Evolutionary conservation across 352 stramenopile genomes (phyloP), one percentile per base, ranked within the genome.

Genomic region (Phytophthora pisi): DNA sequence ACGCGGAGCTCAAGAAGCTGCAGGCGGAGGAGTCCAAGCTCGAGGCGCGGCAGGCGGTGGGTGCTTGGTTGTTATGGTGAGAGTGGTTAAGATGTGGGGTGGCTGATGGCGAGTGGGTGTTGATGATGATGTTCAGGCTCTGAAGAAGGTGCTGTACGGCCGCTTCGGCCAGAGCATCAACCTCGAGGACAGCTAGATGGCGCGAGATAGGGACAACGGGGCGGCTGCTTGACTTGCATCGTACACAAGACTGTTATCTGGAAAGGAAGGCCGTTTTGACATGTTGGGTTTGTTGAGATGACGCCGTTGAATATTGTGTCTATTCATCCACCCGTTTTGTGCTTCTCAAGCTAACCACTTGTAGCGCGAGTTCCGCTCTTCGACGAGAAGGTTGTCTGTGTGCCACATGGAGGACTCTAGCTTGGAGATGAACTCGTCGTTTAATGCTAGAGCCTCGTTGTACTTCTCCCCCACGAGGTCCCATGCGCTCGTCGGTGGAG

Each of bases 151-250:
- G 52, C 81, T 99, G 49, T 99, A 99, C 84, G 84, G 82, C 38
- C 85, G 97, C 69, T 99, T 99, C 74, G 97, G 97, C 45, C 91
- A 96, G 61, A 98, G 86, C 63, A 99, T 99, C 64, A 98, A 99
- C 79, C 78, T 99, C 36, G 97, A 99, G 84, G 96, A 95, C 67
- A 96, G 89, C 73, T 96, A 89, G 60, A 64, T 28, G 10, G 24
- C 13, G 34, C 45, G 60, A 43, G 31, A 45, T 1, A 65, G 15
- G 49, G 6, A 15, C 16, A 40, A 31, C 1, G 13, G n/a, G 36
- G 3, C 36, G 18, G 11, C 8, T n/a, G 15, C 40, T 46, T 16
- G 26, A 34, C 10, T 40, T 50, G 11, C n/a, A 24, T 11, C 36
- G 13, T 43, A n/a, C 36, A 43, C 40, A 23, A 16, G 40, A 61